Evolutionary conservation across 768 basidiomycete genomes (phyloP), one percentile per base, ranked within the genome.

Genomic region (Boletus huronensis): DNA sequence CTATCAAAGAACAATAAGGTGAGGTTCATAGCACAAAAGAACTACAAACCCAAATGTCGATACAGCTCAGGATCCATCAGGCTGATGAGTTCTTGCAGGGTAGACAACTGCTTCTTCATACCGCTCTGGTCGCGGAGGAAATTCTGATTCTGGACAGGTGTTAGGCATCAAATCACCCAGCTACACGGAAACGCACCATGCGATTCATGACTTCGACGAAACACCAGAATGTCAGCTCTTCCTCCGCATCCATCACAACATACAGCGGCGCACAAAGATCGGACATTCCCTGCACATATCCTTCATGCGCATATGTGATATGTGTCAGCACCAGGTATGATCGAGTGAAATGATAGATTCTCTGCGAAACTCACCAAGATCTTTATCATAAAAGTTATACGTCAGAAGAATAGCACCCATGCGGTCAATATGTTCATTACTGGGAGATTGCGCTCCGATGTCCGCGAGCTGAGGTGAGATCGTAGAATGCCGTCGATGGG

Each of bases 201-300:
- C 91, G 85, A 64, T 90, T 81, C 97, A 99, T 98, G 58, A 95
- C 83, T 59, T 88, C 83, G 21, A 90, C 93, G 65, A 99, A 93
- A 65, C 93, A 93, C 94, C 95, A 98, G 73, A 98, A 98, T 2
- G 91, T 92, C 72, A 92, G 72, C 50, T 88, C 89, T 64, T 96
- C 94, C 58, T 97, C 88, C 7, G 84, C 90, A 49, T 81, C 85
- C 81, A 91, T 86, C 16, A 94, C 90, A 25, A 98, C 87, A 65
- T 98, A 98, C 6, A 98, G 73, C 13, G 97, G 97, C 4, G 92
- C 88, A 62, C 91, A 90, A 14, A 99, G 81, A 71, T 99, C 97
- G 3, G 91, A 93, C 97, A 98, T 98, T 31, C 97, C 97, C 71
- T 98, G 97, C 5, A 98, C 97, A 69, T 98, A 98, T 28, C 95